A percentile compares a stretch with the other conserved stretches of the same genome.
Evolutionary conservation across 1,139 yeast genomes (phyloP).

Genomic region (Scheffersomyces cryptocercus): DNA sequence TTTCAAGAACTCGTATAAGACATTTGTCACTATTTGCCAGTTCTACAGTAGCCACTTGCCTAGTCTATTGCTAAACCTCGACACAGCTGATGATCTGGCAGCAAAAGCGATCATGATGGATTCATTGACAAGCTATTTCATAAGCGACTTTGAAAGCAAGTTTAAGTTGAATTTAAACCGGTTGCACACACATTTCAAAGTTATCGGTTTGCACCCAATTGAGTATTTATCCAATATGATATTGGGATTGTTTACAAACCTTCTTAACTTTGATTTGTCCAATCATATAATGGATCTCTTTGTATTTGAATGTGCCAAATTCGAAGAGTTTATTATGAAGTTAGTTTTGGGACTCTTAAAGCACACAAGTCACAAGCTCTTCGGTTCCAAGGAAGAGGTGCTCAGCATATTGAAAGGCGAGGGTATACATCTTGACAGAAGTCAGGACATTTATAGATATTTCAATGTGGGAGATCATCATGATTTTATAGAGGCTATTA

Average conservation of each 20-base stretch:
- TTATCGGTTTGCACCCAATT: conserved; percentile 32
- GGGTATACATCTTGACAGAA: conserved; percentile 8
- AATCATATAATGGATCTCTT: conserved; percentile 52
- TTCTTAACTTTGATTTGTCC: conserved; percentile 26
- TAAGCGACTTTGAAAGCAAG: conserved; percentile 47
- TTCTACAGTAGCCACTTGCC: conserved; percentile 36
- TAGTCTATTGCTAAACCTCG: conserved; percentile 21
- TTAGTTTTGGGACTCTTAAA: conserved; percentile 50
- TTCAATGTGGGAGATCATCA: conserved; percentile 51
- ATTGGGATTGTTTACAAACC: conserved; percentile 20
- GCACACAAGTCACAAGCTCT: conserved; percentile 51
- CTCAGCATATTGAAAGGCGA: conserved; percentile 33
- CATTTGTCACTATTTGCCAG: conserved; percentile 49
- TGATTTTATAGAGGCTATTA: conserved; percentile 46
- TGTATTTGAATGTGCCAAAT: conserved; percentile 49
- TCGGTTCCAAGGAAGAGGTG: conserved; percentile 51
- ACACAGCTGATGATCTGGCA: conserved; percentile 4
- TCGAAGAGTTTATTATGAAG: conserved; percentile 51
- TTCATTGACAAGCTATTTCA: conserved; percentile 15
- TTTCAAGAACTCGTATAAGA: conserved; percentile 31
- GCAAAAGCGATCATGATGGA: conserved; percentile 3
- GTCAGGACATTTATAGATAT: conserved; percentile 22
- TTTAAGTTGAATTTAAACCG: conserved; percentile 45
- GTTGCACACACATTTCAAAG: conserved; percentile 51
- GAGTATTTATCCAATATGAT: conserved; percentile 26